Evolutionary conservation across 2,329 filamentous ascomycete species (phyloP), one percentile per base, ranked within the genome.

Genomic region (Pseudohalonectria lignicola): DNA sequence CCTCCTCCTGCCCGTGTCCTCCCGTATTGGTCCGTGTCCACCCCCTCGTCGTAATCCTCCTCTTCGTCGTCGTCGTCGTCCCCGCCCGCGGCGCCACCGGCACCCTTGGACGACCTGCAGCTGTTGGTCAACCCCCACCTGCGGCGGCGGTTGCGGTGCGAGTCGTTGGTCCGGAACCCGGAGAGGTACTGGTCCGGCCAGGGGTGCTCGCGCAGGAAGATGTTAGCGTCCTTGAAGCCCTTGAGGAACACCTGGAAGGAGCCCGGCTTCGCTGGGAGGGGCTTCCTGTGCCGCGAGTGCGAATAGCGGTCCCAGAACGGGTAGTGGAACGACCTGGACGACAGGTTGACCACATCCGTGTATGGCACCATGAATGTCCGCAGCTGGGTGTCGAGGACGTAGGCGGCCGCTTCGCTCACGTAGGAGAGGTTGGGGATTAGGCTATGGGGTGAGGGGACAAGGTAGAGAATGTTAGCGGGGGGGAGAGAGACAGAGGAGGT

Each of bases 171-270:
- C 43, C 80, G 76, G 53, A 87, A 84, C 3, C 79, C 80, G 8
- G 73, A 71, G 57, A 71, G 69, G 43, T 84, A 80, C 57, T 94
- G 86, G 53, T 98, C 92, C 5, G 92, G 92, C 92, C 92, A 98
- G 1, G 93, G 92, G 53, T 98, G 78, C 55, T 98, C 88, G 44
- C 88, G 80, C 25, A 98, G 66, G 55, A 98, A 98, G 36, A 95
- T 74, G 49, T 94, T 98, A 39, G 92, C 92, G 55, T 98, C 92
- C 56, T 95, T 94, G 65, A 85, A 98, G 7, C 92, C 92, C 54
- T 94, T 94, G 36, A 98, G 67, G 56, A 98, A 98, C 23, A 96
- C 86, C 55, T 98, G 92, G 54, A 98, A 96, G 58, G 90, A 96
- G 25, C 92, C 92, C 9, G 84, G 79, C 58, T 98, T 98, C 31